A percentile compares a stretch with the other conserved stretches of the same genome.
phyloP scores from a whole-genome alignment of 2,329 filamentous ascomycete species.

The Grosmannia clavigera region DNA sequence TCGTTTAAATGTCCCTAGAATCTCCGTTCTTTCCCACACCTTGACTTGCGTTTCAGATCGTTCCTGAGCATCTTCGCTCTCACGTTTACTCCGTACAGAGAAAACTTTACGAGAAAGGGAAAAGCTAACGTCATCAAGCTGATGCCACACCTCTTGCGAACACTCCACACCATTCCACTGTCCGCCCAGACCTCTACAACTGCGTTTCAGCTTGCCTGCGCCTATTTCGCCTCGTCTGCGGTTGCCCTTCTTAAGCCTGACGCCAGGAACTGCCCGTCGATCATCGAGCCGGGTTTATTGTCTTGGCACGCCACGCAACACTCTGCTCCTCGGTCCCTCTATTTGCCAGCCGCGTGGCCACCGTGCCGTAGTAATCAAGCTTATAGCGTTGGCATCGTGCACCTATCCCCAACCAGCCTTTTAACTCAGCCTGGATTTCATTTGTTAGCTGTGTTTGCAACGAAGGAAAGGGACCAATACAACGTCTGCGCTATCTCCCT shows the following conservation, averaged over 20 bases:
- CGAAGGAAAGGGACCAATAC: neutral
- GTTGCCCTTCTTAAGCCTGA: neutral
- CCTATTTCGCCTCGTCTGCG: neutral
- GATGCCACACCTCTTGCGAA: neutral
- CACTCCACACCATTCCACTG: neutral
- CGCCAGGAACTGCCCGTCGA: neutral
- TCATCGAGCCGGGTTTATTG: neutral
- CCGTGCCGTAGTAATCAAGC: neutral
- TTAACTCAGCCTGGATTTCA: neutral
- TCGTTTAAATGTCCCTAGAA: neutral
- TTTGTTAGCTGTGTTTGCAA: neutral
- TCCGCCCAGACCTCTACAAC: neutral
- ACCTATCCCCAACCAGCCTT: neutral
- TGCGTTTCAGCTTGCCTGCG: neutral
- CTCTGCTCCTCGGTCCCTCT: neutral
- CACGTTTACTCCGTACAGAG: neutral
- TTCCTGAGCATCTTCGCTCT: conserved; percentile 5
- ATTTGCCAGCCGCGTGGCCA: neutral
- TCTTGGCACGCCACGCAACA: neutral
- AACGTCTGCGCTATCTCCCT: neutral
- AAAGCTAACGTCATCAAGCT: conserved; percentile 10
- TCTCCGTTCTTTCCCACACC: neutral
- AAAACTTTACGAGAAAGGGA: neutral
- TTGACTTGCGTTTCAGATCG: conserved; percentile 5
- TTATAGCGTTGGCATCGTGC: neutral